Conservation (phyloP, 1,284 basidiomycete species). For the Singerocomus inundabilis region DNA sequence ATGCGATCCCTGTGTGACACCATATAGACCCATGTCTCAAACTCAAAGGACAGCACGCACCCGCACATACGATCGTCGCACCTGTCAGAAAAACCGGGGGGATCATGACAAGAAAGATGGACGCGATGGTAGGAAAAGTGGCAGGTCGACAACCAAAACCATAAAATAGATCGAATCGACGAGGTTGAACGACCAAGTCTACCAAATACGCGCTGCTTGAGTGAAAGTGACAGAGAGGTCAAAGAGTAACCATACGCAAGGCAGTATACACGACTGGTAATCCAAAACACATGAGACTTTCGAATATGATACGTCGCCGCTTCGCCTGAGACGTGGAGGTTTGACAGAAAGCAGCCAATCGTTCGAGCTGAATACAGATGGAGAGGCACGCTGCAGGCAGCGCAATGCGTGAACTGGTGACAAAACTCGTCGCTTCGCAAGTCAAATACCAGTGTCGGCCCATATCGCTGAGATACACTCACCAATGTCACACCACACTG, state of each 20-base stretch:
- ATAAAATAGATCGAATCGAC: slow-evolving; percentile 65
- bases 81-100: slow-evolving; percentile 52
- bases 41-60: slow-evolving; percentile 28
- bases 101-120: slow-evolving; percentile 55
- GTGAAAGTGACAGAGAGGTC: background rate
- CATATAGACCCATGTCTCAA: background rate
- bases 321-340: slow-evolving; percentile 26
- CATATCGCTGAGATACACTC: slow-evolving; percentile 11
- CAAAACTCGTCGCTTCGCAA: slow-evolving; percentile 46
- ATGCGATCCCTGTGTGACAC: slow-evolving; percentile 23
- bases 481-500: slow-evolving; percentile 39
- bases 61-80: slow-evolving; percentile 41
- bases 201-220: slow-evolving; percentile 1
- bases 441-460: background rate
- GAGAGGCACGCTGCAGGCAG: slow-evolving; percentile 56
- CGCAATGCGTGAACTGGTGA: slow-evolving; percentile 42
- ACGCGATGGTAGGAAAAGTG: slow-evolving; percentile 50
- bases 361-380: slow-evolving; percentile 32
- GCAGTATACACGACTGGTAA: slow-evolving; percentile 56
- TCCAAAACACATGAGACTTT: slow-evolving; percentile 51
- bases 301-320: slow-evolving; percentile 40
- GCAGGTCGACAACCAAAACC: slow-evolving; percentile 54
- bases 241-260: slow-evolving; percentile 47
- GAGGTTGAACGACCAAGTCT: slow-evolving; percentile 67
- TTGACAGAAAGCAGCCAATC: slow-evolving; percentile 27